A percentile compares a stretch with the other conserved stretches of the same genome.
Evolutionary conservation across 352 stramenopile genomes (phyloP).

Genomic region (Thalassiosira livingstoniorum): DNA sequence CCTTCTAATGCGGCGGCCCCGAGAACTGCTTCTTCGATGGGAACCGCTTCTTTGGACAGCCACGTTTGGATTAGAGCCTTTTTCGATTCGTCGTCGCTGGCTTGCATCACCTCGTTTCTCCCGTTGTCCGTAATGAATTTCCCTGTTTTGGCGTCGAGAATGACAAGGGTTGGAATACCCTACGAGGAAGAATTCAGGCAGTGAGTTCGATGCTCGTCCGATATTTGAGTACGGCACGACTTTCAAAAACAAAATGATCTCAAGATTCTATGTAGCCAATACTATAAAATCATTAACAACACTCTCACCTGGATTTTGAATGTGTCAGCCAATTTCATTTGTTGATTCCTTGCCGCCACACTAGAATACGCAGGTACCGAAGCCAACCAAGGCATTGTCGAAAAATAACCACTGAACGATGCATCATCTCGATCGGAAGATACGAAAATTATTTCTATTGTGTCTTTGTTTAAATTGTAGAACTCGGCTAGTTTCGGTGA

Average conservation of each 20-base stretch:
- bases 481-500: constrained; percentile 93
- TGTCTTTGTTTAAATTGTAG: constrained; percentile 85
- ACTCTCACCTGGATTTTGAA: constrained; percentile 76
- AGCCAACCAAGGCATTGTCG: constrained; percentile 93
- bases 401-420: constrained; percentile 89
- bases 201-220: not conserved
- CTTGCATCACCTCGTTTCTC: constrained; percentile 69
- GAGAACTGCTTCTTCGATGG: constrained; percentile 59
- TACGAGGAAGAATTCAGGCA: too few species aligned
- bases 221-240: not conserved
- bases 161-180: constrained; percentile 87
- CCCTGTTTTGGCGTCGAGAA: constrained; percentile 86
- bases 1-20: not conserved
- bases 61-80: constrained; percentile 62
- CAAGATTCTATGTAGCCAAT: not conserved
- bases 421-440: constrained; percentile 90
- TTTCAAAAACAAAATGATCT: not conserved
- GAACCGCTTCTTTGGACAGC: constrained; percentile 63
- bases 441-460: constrained; percentile 90
- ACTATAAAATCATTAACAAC: not conserved
- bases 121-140: constrained; percentile 69
- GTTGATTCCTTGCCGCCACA: constrained; percentile 54
- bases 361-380: constrained; percentile 81
- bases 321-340: constrained; percentile 68
- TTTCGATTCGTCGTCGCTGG: constrained; percentile 21